A percentile compares a stretch with the other conserved stretches of the same genome.
phyloP scores from a whole-genome alignment of 2,329 filamentous ascomycete genomes.

The Zymoseptoria tritici region DNA sequence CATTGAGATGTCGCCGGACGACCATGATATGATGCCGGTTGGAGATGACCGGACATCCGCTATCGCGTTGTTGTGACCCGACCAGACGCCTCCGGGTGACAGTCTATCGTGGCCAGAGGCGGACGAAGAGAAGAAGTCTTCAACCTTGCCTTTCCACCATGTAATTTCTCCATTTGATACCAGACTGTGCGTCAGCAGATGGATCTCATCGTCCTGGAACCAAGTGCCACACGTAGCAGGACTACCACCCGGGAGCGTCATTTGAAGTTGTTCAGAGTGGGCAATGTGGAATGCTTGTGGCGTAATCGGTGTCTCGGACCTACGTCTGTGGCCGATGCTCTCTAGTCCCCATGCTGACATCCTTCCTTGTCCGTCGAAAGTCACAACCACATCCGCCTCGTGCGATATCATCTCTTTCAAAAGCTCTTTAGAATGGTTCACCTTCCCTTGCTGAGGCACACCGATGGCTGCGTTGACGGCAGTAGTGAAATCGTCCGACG shows the following conservation, averaged over 20 bases:
- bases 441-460: constrained; percentile 30
- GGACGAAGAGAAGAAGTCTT: constrained; percentile 68
- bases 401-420: constrained; percentile 79
- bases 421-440: constrained; percentile 70
- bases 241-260: constrained; percentile 9
- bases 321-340: constrained; percentile 66
- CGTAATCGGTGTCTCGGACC: constrained; percentile 30
- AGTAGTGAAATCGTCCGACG: constrained; percentile 68
- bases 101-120: constrained; percentile 18
- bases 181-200: constrained; percentile 72
- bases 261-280: constrained; percentile 56
- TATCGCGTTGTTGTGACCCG: constrained; percentile 7
- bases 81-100: constrained; percentile 5
- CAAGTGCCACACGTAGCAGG: constrained; percentile 22
- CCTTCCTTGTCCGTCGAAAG: constrained; percentile 72
- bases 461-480: constrained; percentile 53
- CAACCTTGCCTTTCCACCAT: constrained; percentile 70
- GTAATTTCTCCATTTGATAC: constrained; percentile 65
- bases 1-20: background rate
- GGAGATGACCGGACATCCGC: background rate
- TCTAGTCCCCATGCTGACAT: constrained; percentile 93
- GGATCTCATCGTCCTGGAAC: constrained; percentile 24
- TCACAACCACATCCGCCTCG: constrained; percentile 77
- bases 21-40: constrained; percentile 1
- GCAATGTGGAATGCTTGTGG: constrained; percentile 78